Conservation (phyloP, 306 rosid genomes). For the Vachellia pachyceras region DNA sequence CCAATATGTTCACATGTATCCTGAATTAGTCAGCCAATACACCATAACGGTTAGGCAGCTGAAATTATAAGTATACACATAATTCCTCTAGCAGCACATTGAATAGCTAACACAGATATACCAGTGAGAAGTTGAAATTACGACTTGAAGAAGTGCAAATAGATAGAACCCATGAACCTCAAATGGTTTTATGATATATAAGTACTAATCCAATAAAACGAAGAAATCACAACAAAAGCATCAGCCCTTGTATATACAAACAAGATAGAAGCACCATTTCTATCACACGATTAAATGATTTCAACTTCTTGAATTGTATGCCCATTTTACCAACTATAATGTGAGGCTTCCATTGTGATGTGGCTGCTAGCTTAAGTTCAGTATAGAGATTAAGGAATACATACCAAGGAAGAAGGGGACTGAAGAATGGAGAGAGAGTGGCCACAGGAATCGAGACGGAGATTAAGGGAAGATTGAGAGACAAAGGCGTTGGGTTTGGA, state of each 20-base stretch:
- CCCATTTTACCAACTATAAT: background rate
- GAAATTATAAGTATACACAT: background rate
- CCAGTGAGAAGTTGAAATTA: background rate
- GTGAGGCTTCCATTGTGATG: background rate
- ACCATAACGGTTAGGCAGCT: background rate
- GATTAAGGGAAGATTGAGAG: constrained; percentile 71
- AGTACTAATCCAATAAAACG: background rate
- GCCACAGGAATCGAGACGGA: constrained; percentile 74
- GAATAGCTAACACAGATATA: background rate
- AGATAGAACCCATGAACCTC: background rate
- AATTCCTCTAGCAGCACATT: background rate
- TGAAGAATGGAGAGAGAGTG: constrained; percentile 81
- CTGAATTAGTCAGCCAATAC: background rate
- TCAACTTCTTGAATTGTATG: background rate
- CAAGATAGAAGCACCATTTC: too few relatives aligned
- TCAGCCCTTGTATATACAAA: too few relatives aligned
- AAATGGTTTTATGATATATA: background rate
- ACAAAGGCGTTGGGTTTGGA: constrained; percentile 81
- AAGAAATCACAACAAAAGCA: background rate
- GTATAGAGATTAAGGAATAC: background rate
- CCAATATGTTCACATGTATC: background rate
- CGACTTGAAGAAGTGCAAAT: background rate
- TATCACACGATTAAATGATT: background rate
- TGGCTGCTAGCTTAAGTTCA: background rate
- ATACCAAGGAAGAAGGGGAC: constrained; percentile 88